Conservation (phyloP, 192 early-diverging fungal species). For the Coemansia umbellata region DNA sequence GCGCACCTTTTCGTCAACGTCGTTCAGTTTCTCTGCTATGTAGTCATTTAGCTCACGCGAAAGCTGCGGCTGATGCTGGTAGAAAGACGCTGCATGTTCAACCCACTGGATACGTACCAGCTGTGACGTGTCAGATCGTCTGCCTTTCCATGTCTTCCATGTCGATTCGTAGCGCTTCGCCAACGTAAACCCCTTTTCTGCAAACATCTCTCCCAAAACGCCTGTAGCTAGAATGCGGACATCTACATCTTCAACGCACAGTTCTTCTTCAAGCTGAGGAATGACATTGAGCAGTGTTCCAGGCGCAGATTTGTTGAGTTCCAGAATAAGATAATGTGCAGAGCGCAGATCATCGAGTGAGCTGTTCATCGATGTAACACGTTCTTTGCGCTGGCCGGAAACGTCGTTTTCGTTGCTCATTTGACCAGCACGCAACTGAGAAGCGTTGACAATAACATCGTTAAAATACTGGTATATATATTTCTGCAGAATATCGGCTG, state of each 20-base stretch:
- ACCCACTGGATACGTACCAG: constrained; percentile 73
- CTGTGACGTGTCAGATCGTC: constrained; percentile 68
- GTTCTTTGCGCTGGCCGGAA: constrained; percentile 23
- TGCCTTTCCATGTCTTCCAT: constrained; percentile 82
- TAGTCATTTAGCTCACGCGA: constrained; percentile 64
- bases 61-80: constrained; percentile 68
- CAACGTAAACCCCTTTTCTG: constrained; percentile 65
- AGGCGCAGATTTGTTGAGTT: constrained; percentile 72
- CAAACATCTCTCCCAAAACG: constrained; percentile 86
- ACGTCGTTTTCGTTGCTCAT: constrained; percentile 11
- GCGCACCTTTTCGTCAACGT: constrained; percentile 93
- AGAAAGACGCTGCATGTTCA: constrained; percentile 58
- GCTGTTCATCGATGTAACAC: constrained; percentile 38
- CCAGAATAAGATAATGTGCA: constrained; percentile 76
- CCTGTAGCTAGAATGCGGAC: constrained; percentile 74
- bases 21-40: constrained; percentile 66
- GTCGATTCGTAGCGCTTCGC: constrained; percentile 70
- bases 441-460: constrained; percentile 69
- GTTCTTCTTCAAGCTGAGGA: constrained; percentile 90
- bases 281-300: constrained; percentile 83
- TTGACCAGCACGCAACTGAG: constrained; percentile 29
- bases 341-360: constrained; percentile 54
- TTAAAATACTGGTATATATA: constrained; percentile 93
- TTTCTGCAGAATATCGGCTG: constrained; percentile 79
- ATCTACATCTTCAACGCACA: constrained; percentile 71